A percentile compares a stretch with the other conserved stretches of the same genome.
Conservation (phyloP, 306 rosid genomes). For the Gleditsia sinensis region DNA sequence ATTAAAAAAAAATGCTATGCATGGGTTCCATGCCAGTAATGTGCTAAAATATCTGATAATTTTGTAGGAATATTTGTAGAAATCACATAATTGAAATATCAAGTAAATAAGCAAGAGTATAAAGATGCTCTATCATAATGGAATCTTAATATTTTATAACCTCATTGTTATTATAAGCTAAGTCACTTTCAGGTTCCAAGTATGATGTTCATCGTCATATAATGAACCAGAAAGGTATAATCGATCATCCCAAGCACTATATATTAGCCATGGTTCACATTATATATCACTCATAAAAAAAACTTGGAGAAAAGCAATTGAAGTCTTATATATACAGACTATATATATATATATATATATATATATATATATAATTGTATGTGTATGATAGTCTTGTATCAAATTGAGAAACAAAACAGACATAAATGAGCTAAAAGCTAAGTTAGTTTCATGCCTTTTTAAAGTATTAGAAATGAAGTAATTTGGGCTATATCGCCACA, state of each 20-base stretch:
- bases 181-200: constrained; percentile 43
- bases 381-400: too few relatives aligned
- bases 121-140: constrained; percentile 23
- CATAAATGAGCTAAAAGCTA: neutral
- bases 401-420: neutral
- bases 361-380: neutral
- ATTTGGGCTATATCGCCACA: neutral
- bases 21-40: too few relatives aligned
- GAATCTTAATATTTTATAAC: constrained; percentile 39
- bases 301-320: constrained; percentile 15
- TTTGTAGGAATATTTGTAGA: neutral
- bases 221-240: constrained; percentile 57
- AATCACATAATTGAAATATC: too few relatives aligned
- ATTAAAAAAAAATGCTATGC: too few relatives aligned
- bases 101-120: neutral
- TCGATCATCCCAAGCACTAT: constrained; percentile 44
- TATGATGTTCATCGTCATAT: constrained; percentile 59
- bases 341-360: neutral
- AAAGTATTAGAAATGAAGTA: too few relatives aligned
- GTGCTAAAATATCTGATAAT: too few relatives aligned
- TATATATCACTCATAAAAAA: constrained; percentile 28
- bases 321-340: neutral
- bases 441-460: neutral
- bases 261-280: constrained; percentile 49
- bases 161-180: constrained; percentile 32